A percentile compares a stretch with the other conserved stretches of the same genome.
These are phyloP conservation scores for Oehlia diaphana DNA, from an alignment of 192 early-diverging fungal species.

Conservation along the genomic window DNA sequence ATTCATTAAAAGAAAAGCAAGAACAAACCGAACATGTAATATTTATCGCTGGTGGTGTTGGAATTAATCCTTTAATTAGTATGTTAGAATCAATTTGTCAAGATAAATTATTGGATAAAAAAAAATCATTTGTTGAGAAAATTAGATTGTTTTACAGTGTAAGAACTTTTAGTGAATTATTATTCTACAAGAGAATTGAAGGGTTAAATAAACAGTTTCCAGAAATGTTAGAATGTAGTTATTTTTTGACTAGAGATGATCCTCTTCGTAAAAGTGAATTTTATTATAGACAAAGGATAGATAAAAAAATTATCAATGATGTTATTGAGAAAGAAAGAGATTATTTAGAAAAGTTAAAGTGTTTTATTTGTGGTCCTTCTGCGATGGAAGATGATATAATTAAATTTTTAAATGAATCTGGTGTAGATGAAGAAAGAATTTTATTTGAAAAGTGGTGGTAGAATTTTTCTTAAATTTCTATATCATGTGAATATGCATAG, in stretches of 20 bases:
- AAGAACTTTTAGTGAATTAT: constrained; percentile 18
- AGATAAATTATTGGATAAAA: neutral
- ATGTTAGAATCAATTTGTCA: constrained; percentile 20
- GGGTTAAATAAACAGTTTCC: neutral
- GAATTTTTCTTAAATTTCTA: neutral
- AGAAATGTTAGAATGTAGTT: constrained; percentile 15
- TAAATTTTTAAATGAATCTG: constrained; percentile 22
- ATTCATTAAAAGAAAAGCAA: constrained; percentile 11
- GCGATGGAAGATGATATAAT: constrained; percentile 27
- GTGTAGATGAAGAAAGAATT: constrained; percentile 15
- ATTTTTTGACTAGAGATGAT: constrained; percentile 24
- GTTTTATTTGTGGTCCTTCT: constrained; percentile 32
- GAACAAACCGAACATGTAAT: neutral
- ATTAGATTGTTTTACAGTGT: constrained; percentile 29
- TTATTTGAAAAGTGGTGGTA: constrained; percentile 31
- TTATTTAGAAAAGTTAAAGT: constrained; percentile 7
- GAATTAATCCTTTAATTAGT: constrained; percentile 34
- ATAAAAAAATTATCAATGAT: neutral
- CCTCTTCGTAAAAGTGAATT: neutral
- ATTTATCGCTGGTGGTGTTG: constrained; percentile 34
- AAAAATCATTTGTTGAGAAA: neutral
- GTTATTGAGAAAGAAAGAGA: constrained; percentile 6
- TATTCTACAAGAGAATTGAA: constrained; percentile 30
- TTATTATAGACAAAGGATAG: constrained; percentile 15
- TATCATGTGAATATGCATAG: too few species aligned